A percentile compares a stretch with the other conserved stretches of the same genome.
Evolutionary conservation across 2,329 filamentous ascomycete species (phyloP).

Genomic region (Boeremia exigua): DNA sequence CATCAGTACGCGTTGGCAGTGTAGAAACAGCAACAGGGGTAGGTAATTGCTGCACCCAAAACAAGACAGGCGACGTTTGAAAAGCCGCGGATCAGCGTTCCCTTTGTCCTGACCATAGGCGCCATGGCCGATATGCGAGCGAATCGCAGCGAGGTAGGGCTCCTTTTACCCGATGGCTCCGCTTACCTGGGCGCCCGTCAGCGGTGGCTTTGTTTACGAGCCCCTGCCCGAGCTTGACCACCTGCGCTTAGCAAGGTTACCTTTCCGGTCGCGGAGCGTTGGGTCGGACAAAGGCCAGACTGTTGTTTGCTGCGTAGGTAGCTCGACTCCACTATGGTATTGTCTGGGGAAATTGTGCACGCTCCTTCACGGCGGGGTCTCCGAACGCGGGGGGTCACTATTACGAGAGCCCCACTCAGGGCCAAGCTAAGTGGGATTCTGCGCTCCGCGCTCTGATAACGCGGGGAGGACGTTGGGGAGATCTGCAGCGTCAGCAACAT

Average conservation of each 20-base stretch:
- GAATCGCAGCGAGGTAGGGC: slow-evolving; percentile 30
- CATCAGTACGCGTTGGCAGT: slow-evolving; percentile 4
- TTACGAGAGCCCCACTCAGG: slow-evolving; percentile 5
- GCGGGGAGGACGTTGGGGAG: slow-evolving; percentile 11
- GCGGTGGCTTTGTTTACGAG: slow-evolving; percentile 18
- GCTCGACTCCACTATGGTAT: not conserved
- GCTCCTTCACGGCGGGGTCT: slow-evolving; percentile 8
- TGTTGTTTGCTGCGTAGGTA: slow-evolving; percentile 2
- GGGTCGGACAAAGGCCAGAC: slow-evolving; percentile 3
- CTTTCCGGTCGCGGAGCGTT: slow-evolving; percentile 7
- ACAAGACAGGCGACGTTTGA: slow-evolving; percentile 13
- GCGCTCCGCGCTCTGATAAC: slow-evolving; percentile 11
- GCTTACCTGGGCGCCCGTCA: slow-evolving; percentile 26
- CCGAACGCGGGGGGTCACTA: slow-evolving; percentile 13
- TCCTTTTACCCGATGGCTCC: slow-evolving; percentile 43
- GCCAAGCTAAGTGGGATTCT: slow-evolving; percentile 15
- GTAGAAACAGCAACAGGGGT: slow-evolving; percentile 4
- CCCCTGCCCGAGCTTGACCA: slow-evolving; percentile 5
- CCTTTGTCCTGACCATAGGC: slow-evolving; percentile 24
- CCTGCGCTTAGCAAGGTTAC: not conserved
- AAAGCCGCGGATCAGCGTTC: slow-evolving; percentile 23
- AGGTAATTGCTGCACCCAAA: slow-evolving; percentile 8
- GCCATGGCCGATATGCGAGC: slow-evolving; percentile 25
- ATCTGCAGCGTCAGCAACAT: slow-evolving; percentile 10
- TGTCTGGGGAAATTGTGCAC: slow-evolving; percentile 15